phyloP scores from a whole-genome alignment of 1,284 basidiomycete species.

The Ceratobasidium theobromae region DNA sequence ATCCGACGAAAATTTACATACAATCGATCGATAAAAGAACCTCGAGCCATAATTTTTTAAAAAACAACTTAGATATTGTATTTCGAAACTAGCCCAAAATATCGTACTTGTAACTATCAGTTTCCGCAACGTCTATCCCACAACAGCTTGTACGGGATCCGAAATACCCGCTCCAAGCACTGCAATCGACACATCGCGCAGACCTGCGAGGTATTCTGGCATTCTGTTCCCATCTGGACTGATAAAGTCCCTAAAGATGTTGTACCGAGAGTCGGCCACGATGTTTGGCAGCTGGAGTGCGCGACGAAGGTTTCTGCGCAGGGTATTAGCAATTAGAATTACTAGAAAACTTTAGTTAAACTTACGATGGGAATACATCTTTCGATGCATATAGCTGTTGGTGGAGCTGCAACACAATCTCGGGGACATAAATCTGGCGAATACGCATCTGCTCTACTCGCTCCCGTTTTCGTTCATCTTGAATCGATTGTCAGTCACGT shows the following conservation, averaged over 20 bases:
- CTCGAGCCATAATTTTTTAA: too few relatives aligned
- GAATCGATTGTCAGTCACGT: neutral
- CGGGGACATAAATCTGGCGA: slow-evolving; percentile 87
- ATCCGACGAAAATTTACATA: too few relatives aligned
- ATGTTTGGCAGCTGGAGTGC: slow-evolving; percentile 78
- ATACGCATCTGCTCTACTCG: slow-evolving; percentile 73
- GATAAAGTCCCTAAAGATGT: slow-evolving; percentile 86
- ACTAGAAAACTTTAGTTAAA: slow-evolving; percentile 32
- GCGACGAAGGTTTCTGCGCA: slow-evolving; percentile 70
- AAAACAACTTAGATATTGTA: too few relatives aligned
- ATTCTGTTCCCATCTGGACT: slow-evolving; percentile 57
- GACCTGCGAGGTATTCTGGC: slow-evolving; percentile 68
- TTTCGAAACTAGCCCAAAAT: too few relatives aligned
- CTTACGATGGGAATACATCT: slow-evolving; percentile 66
- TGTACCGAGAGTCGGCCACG: slow-evolving; percentile 86
- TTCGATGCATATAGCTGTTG: slow-evolving; percentile 68
- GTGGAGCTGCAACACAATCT: slow-evolving; percentile 86
- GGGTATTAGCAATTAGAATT: neutral
- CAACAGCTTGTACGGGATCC: neutral
- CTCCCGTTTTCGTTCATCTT: slow-evolving; percentile 55
- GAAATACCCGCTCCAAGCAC: slow-evolving; percentile 61
- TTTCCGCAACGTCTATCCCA: neutral
- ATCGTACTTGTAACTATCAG: neutral
- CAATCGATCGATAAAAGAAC: too few relatives aligned
- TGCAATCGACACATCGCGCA: slow-evolving; percentile 68